These are phyloP conservation scores for Venustampulla echinocandica DNA, from an alignment of 495 filamentous ascomycete genomes.

Conservation along the genomic window DNA sequence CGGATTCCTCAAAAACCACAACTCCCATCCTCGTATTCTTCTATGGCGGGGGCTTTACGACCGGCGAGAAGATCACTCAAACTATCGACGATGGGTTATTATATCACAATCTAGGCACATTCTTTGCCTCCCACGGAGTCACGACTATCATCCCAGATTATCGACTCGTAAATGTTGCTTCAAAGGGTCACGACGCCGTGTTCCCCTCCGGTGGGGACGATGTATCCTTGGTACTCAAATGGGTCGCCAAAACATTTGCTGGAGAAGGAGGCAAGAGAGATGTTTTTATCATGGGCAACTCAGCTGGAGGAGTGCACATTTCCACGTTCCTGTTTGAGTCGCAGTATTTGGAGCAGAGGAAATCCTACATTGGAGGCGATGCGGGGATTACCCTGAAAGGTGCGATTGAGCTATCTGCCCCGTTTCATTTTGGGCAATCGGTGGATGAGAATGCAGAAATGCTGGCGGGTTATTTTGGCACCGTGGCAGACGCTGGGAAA, in stretches of 20 bases:
- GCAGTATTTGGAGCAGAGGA: slow-evolving; percentile 23
- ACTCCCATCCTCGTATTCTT: slow-evolving; percentile 33
- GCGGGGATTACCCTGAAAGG: slow-evolving; percentile 27
- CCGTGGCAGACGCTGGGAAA: slow-evolving; percentile 18
- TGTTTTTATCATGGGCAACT: slow-evolving; percentile 35
- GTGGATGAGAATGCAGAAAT: slow-evolving; percentile 15
- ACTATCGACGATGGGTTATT: slow-evolving; percentile 25
- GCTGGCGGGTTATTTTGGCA: slow-evolving; percentile 26
- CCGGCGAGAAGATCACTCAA: slow-evolving; percentile 27
- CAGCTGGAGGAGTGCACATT: slow-evolving; percentile 34
- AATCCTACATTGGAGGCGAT: slow-evolving; percentile 14
- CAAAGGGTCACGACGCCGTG: slow-evolving; percentile 26
- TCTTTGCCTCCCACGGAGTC: slow-evolving; percentile 31
- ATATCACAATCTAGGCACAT: slow-evolving; percentile 32
- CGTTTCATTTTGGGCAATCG: slow-evolving; percentile 27
- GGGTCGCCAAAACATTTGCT: slow-evolving; percentile 21
- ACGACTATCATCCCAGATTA: slow-evolving; percentile 35
- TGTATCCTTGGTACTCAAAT: slow-evolving; percentile 29
- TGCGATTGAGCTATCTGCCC: slow-evolving; percentile 28
- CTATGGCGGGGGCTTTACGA: slow-evolving; percentile 35
- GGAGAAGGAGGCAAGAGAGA: slow-evolving; percentile 25
- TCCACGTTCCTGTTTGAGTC: slow-evolving; percentile 29
- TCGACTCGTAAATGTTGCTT: slow-evolving; percentile 24
- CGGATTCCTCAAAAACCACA: neutral
- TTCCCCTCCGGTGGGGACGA: slow-evolving; percentile 35